Evolutionary conservation across 2,329 filamentous ascomycete genomes (phyloP), one percentile per base, ranked within the genome.

Genomic region (Arthrobotrys pseudoclavata): DNA sequence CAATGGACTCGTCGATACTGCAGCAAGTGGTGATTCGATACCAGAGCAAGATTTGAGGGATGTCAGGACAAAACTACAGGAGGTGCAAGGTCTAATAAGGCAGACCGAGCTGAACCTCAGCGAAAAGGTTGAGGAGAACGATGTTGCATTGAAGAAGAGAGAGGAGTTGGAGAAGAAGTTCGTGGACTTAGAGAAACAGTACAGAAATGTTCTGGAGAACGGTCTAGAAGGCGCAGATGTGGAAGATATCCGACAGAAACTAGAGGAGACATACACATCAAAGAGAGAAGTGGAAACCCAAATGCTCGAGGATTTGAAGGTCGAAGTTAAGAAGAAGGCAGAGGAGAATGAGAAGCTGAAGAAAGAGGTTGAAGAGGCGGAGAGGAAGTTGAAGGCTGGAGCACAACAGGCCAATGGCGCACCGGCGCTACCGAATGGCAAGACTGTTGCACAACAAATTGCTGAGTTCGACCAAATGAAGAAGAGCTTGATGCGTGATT

Each of bases 391-490:
- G 82, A 93, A 93, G 86, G 86, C 88, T 61, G 88, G 88, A 80
- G 87, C 86, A 18, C 85, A 86, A 29, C 87, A 90, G 26, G 93
- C 90, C 79, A 89, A 89, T 50, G 84, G 86, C 20, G 84, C 85
- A 15, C 82, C 83, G 1, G 85, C 86, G 63, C 85, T 91, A 83
- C 86, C 89, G 69, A 93, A 92, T 82, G 92, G 92, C 87, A 97
- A 97, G 88, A 96, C 93, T 12, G 89, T 98, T 52, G 94, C 97
- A 83, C 95, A 99, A 86, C 96, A 98, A 85, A 97, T 99, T 84
- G 93, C 95, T 74, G 96, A 99, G 83, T 99, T 99, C 82, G 96
- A 99, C 84, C 92, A 93, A 76, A 99, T 99, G 94, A 99, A 99
- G 90, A 99, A 99, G 89, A 97, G 92, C 80, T 87, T 99, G 81